A percentile compares a stretch with the other conserved stretches of the same genome.
Conservation (phyloP, 108 stramenopile genomes). For the Cylindrotheca fusiformis region DNA sequence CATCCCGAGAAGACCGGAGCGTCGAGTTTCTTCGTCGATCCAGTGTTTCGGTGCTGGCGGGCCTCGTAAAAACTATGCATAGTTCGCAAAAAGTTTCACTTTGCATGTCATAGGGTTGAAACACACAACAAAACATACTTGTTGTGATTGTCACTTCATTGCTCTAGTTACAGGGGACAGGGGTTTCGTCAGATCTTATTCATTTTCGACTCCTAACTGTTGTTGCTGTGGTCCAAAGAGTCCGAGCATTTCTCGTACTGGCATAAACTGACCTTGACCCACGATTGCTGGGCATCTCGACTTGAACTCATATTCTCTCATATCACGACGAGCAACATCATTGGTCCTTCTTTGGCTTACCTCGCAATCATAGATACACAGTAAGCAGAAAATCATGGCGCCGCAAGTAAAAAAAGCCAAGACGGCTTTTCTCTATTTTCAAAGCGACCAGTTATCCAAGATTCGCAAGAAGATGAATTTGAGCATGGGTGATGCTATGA, state of each 20-base stretch:
- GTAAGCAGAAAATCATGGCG: conserved; percentile 18
- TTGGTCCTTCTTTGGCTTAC: neutral
- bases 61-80: conserved; percentile 1
- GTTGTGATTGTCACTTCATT: too few relatives aligned
- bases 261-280: too few relatives aligned
- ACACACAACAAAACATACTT: neutral
- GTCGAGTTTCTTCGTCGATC: neutral
- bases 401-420: conserved; percentile 63
- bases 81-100: neutral
- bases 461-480: conserved; percentile 61
- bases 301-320: too few relatives aligned
- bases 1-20: neutral
- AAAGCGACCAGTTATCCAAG: conserved; percentile 54
- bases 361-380: neutral
- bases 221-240: too few relatives aligned
- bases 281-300: too few relatives aligned
- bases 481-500: conserved; percentile 86
- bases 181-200: too few relatives aligned
- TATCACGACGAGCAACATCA: neutral
- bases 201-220: too few relatives aligned
- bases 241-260: too few relatives aligned
- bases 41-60: neutral
- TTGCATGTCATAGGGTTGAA: too few relatives aligned
- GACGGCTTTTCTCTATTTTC: conserved; percentile 84
- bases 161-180: too few relatives aligned